These are phyloP conservation scores for Kurtzmaniella quercitrusa DNA, from an alignment of 1,139 yeast species.

Conservation along the genomic window DNA sequence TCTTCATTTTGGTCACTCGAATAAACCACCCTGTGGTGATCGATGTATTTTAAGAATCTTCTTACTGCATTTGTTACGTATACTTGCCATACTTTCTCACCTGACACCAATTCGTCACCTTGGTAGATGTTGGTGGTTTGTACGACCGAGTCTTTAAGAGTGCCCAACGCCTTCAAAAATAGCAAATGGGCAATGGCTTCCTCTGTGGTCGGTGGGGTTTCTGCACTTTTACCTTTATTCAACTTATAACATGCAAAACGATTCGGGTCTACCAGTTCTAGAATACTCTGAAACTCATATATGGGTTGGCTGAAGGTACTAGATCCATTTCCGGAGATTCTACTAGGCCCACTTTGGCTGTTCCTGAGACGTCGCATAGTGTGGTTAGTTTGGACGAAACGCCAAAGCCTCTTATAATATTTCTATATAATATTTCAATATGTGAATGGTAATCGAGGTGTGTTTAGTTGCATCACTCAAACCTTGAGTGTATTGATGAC, in stretches of 20 bases:
- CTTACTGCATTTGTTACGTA: slow-evolving; percentile 27
- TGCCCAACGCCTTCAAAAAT: slow-evolving; percentile 24
- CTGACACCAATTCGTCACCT: slow-evolving; percentile 7
- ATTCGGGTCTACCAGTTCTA: neutral
- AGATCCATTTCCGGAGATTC: neutral
- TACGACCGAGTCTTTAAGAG: slow-evolving; percentile 15
- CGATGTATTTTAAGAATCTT: slow-evolving; percentile 22
- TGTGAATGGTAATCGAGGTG: too few species aligned
- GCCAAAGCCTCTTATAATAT: too few species aligned
- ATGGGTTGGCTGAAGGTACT: neutral
- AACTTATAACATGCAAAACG: neutral
- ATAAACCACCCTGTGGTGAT: neutral
- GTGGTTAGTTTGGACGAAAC: too few species aligned
- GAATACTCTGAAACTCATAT: neutral
- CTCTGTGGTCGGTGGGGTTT: slow-evolving; percentile 11
- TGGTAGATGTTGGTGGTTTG: neutral
- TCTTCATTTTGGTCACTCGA: neutral
- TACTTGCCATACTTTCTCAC: slow-evolving; percentile 24
- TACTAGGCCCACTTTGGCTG: too few species aligned
- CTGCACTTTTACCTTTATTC: neutral
- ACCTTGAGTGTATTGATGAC: too few species aligned
- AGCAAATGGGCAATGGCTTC: slow-evolving; percentile 27
- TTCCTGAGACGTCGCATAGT: neutral
- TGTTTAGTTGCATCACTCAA: too few species aligned
- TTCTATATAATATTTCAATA: too few species aligned